phyloP scores from a whole-genome alignment of 1,139 yeast genomes.

The Spencermartinsiella ligniputridi region DNA sequence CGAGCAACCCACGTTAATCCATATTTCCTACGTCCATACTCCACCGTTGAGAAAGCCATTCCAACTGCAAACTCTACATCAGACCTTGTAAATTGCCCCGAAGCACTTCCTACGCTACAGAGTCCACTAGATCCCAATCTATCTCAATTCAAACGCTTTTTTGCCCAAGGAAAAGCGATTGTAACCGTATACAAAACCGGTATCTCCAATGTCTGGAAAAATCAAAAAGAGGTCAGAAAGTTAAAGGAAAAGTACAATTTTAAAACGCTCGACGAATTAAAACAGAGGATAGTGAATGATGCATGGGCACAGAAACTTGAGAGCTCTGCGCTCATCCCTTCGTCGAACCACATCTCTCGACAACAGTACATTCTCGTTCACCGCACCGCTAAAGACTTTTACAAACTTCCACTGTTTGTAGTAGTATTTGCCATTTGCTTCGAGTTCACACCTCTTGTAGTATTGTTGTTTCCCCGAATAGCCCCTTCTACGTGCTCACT shows the following conservation, averaged over 20 bases:
- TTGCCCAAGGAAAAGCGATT: conserved; percentile 28
- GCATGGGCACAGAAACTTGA: conserved; percentile 20
- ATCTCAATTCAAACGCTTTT: conserved; percentile 11
- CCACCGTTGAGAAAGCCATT: no score
- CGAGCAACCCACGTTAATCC: no score
- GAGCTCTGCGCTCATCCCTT: conserved; percentile 5
- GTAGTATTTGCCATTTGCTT: conserved; percentile 52
- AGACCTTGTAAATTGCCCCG: not conserved
- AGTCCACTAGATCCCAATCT: not conserved
- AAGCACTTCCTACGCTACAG: not conserved
- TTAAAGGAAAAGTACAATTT: conserved; percentile 20
- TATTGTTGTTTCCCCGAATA: conserved; percentile 55
- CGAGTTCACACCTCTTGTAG: conserved; percentile 60
- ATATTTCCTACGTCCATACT: no score
- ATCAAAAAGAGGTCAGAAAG: conserved; percentile 19
- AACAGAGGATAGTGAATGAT: conserved; percentile 27
- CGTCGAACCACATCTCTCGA: conserved; percentile 40
- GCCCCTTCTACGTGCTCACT: conserved; percentile 68
- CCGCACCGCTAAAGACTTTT: conserved; percentile 55
- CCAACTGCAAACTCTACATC: not conserved
- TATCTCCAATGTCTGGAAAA: conserved; percentile 33
- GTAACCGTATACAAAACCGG: conserved; percentile 34
- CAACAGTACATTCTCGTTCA: conserved; percentile 49
- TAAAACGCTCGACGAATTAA: conserved; percentile 20
- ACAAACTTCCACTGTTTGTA: conserved; percentile 61